Base-by-base conservation (phyloP, 1,284 basidiomycete species). In the Microbotryomycetes sp. region DNA sequence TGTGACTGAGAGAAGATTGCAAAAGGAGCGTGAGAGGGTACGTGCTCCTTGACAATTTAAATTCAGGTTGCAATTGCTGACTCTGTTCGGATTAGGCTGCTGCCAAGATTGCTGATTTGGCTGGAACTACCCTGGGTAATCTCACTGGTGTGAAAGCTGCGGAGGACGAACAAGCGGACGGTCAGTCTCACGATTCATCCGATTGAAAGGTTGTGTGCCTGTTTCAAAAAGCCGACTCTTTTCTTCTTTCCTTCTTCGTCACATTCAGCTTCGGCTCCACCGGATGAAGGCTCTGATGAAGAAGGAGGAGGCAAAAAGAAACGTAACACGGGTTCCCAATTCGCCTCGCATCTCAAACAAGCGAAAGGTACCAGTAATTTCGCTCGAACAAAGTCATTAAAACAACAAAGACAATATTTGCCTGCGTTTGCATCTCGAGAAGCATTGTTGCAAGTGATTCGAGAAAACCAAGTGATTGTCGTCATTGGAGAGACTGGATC, bases 401-500 rank as follows among this genome's bases (percentile, higher is more conserved):
- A 91, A 73, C 87, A 99, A 76, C 96, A 99, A 75, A 78, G 96
- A 67, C 94, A 99, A 75, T 98, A 93, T 75, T 80, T 98, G 15
- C 96, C 96, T 1, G 96, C 96, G 0, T 99, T 98, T 76, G 96
- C 96, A 3, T 96, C 92, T 71, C 84, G 96, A 48, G 94, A 98
- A 73, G 92, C 97, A 55, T 78, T 98, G 36, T 84, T 98, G 81
- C 86, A 83, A 68, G 84, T 86, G 31, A 84, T 98, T 47, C 83
- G 94, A 46, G 96, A 99, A 70, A 97, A 98, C 73, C 94, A 98
- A 84, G 76, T 78, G 31, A 66, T 77, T 31, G 74, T 79, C 52
- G 74, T 77, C 32, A 73, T 69, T 30, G 78, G 78, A 51, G 78
- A 79, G 66, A 79, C 78, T 5, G 72, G 72, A 1, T 73, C 72